These are phyloP conservation scores for Climacium dendroides DNA, from an alignment of 225 moss, liverwort and hornwort species.

Conservation along the genomic window DNA sequence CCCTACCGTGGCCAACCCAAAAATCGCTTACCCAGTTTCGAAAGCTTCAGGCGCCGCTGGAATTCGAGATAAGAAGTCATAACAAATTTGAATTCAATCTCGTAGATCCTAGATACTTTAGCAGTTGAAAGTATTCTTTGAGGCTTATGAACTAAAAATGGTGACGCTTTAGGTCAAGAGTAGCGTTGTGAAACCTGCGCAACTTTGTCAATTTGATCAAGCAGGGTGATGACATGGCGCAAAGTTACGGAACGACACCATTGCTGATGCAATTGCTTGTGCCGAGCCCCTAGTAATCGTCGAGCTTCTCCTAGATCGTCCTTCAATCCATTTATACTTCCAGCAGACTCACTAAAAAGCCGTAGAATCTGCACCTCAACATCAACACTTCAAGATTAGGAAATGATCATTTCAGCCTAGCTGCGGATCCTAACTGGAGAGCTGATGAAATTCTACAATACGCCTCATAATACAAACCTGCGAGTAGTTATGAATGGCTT, in stretches of 20 bases:
- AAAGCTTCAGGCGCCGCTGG: neutral
- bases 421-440: neutral
- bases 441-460: neutral
- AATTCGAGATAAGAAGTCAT: neutral
- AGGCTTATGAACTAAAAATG: neutral
- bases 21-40: neutral
- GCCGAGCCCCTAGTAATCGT: slow-evolving; percentile 77
- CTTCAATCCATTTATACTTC: slow-evolving; percentile 91
- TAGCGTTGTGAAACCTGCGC: slow-evolving; percentile 53
- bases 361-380: slow-evolving; percentile 63
- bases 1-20: neutral
- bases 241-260: slow-evolving; percentile 98
- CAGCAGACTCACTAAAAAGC: slow-evolving; percentile 95
- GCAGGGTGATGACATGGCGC: slow-evolving; percentile 94
- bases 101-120: neutral
- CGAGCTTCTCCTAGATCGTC: slow-evolving; percentile 75
- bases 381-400: neutral
- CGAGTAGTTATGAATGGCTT: slow-evolving; percentile 69
- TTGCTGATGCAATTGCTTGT: slow-evolving; percentile 97
- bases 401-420: neutral
- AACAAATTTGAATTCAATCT: neutral
- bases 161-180: neutral
- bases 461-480: slow-evolving; percentile 22
- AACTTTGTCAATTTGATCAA: slow-evolving; percentile 98
- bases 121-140: neutral